Percentiles rank a stretch among this genome's conserved stretches.
phyloP scores from a whole-genome alignment of 2,329 filamentous ascomycete genomes.

The Fusarium avenaceum region DNA sequence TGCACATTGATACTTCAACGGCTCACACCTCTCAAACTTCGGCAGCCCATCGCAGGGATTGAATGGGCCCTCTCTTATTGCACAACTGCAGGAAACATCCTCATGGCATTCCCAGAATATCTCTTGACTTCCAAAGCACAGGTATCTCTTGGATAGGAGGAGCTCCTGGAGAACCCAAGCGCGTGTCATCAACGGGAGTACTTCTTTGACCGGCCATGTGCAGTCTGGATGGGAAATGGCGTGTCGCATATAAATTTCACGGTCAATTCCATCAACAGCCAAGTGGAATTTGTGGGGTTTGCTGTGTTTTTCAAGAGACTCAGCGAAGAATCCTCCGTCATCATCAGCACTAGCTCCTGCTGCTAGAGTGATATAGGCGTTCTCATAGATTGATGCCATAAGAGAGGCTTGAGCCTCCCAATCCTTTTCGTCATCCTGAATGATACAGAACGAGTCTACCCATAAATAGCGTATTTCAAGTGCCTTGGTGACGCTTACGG shows the following conservation, averaged over 20 bases:
- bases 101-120: slow-evolving; percentile 7
- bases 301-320: neutral
- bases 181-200: neutral
- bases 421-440: neutral
- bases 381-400: slow-evolving; percentile 3
- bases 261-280: neutral
- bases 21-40: neutral
- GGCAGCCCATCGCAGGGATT: neutral
- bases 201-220: neutral
- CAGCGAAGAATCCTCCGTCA: neutral
- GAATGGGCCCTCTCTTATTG: neutral
- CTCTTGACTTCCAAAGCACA: neutral
- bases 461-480: neutral
- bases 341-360: neutral
- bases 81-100: neutral
- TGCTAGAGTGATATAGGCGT: slow-evolving; percentile 2
- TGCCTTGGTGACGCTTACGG: neutral
- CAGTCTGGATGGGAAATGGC: neutral
- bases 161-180: slow-evolving; percentile 3
- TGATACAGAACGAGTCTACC: slow-evolving; percentile 1
- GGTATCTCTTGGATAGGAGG: neutral
- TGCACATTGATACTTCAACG: neutral
- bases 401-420: slow-evolving; percentile 1
- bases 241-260: neutral
- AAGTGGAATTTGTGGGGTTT: neutral